These are phyloP conservation scores for Lactarius deliciosus DNA, from an alignment of 768 basidiomycete genomes.

Conservation along the genomic window DNA sequence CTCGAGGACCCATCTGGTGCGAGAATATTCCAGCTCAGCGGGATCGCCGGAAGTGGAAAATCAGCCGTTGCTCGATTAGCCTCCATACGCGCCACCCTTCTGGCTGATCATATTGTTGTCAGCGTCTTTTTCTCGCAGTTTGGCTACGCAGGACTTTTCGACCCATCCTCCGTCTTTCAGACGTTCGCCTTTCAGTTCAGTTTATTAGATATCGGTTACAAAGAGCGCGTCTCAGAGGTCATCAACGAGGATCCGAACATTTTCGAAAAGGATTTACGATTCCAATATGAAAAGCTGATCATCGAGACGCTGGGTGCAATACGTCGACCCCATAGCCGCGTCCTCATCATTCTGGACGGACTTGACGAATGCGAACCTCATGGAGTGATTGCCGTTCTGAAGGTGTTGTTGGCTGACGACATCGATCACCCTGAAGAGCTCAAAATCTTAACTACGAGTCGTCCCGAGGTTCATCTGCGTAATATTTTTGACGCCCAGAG, in stretches of 20 bases:
- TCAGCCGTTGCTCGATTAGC: no score
- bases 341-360: background rate
- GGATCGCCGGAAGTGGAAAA: no score
- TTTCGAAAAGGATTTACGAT: background rate
- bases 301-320: background rate
- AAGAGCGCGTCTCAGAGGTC: background rate
- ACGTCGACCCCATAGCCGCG: background rate
- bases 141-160: background rate
- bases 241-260: background rate
- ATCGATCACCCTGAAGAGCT: background rate
- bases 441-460: background rate
- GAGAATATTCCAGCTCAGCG: no score
- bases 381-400: background rate
- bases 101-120: background rate
- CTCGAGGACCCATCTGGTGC: no score
- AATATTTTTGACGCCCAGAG: background rate
- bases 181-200: background rate
- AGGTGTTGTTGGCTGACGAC: background rate
- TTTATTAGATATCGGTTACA: background rate
- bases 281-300: background rate
- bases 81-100: background rate
- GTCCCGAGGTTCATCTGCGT: background rate
- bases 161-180: background rate
- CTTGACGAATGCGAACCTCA: background rate
- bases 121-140: background rate